Evolutionary conservation across 352 stramenopile genomes (phyloP).

Genomic region (Pilasporangium apinafurcum): DNA sequence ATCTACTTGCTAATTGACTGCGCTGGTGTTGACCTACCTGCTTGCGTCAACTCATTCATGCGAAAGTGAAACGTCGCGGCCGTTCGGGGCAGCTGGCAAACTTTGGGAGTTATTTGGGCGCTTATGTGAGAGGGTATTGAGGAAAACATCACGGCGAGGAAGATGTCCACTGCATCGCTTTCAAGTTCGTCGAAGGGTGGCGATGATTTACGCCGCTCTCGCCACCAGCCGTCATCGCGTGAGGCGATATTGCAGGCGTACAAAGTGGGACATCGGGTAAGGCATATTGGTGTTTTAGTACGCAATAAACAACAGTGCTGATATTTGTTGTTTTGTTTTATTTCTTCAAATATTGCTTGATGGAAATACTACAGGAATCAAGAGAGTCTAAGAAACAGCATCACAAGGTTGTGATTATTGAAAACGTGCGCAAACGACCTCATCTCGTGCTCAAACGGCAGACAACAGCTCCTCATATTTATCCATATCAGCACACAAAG

Average conservation of each 20-base stretch:
- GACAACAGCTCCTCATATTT: neutral
- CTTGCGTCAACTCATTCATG: too few relatives aligned
- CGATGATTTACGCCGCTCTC: slow-evolving; percentile 2
- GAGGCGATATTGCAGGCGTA: slow-evolving; percentile 46
- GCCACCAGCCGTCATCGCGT: slow-evolving; percentile 7
- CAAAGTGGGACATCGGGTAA: slow-evolving; percentile 26
- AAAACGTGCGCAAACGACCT: slow-evolving; percentile 32
- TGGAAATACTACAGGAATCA: slow-evolving; percentile 36
- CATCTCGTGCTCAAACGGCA: slow-evolving; percentile 35
- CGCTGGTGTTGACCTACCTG: too few relatives aligned
- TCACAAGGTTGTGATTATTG: slow-evolving; percentile 59
- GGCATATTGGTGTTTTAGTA: neutral
- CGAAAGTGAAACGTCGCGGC: too few relatives aligned
- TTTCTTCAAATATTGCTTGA: too few relatives aligned
- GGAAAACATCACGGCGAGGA: too few relatives aligned
- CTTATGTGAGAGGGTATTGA: too few relatives aligned
- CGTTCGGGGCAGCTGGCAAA: too few relatives aligned
- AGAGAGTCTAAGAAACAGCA: slow-evolving; percentile 34
- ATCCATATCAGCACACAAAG: neutral
- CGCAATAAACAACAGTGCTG: too few relatives aligned
- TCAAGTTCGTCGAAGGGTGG: neutral
- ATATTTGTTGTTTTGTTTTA: too few relatives aligned
- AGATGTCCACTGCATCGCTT: slow-evolving; percentile 1
- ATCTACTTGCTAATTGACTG: too few relatives aligned
- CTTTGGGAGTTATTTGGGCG: too few relatives aligned